These are phyloP conservation scores for Heliamphora exappendiculata DNA, from an alignment of 148 eudicot genomes.

Conservation along the genomic window DNA sequence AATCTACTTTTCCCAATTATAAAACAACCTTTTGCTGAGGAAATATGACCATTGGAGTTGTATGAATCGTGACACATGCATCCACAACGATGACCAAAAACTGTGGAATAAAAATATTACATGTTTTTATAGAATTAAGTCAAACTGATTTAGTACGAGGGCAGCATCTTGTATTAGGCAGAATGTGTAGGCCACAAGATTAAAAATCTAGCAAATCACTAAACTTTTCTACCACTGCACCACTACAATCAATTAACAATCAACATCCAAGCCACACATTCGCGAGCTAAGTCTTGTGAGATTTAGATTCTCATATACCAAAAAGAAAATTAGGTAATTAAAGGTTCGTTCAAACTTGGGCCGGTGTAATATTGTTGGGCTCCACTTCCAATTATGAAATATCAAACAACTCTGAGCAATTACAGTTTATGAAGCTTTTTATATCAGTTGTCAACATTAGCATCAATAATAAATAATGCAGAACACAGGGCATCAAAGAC, in stretches of 20 bases:
- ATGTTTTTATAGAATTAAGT: not conserved
- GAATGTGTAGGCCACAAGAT: not conserved
- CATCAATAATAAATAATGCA: not conserved
- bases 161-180: not conserved
- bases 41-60: not conserved
- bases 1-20: not conserved
- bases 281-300: too few relatives aligned
- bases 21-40: not conserved
- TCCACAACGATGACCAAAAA: not conserved
- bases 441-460: not conserved
- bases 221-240: not conserved
- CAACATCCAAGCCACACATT: too few relatives aligned
- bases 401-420: not conserved
- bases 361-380: not conserved
- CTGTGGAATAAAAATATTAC: not conserved
- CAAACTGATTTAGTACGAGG: not conserved
- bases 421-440: not conserved
- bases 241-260: too few relatives aligned
- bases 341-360: too few relatives aligned
- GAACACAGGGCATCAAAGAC: not conserved
- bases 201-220: not conserved
- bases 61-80: not conserved
- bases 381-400: not conserved
- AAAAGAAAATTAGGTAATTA: too few relatives aligned
- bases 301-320: too few relatives aligned